Percentiles rank a stretch among this genome's conserved stretches.
Evolutionary conservation across 2,329 filamentous ascomycete species (phyloP).

Genomic region (Alternaria arborescens): DNA sequence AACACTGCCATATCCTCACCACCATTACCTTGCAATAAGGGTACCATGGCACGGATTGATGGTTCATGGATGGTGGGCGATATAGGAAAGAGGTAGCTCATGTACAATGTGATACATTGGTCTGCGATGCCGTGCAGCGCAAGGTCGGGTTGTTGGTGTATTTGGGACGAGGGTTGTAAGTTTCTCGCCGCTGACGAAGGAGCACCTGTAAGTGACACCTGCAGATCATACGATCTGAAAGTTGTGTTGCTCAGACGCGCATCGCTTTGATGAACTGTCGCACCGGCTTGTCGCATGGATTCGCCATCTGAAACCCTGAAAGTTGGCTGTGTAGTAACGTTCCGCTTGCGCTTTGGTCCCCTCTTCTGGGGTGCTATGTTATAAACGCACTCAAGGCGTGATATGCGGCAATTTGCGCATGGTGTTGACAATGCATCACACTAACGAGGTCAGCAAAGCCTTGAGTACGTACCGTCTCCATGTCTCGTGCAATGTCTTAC

Average conservation of each 20-base stretch:
- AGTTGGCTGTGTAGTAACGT: background rate
- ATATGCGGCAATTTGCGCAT: background rate
- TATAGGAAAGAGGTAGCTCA: background rate
- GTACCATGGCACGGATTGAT: background rate
- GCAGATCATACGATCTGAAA: background rate
- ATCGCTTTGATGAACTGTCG: background rate
- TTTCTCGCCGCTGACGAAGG: background rate
- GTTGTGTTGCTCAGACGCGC: too few relatives aligned
- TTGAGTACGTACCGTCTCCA: background rate
- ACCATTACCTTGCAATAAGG: background rate
- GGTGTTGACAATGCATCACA: background rate
- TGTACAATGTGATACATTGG: background rate
- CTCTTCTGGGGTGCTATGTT: slow-evolving; percentile 1
- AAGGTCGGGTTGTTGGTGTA: background rate
- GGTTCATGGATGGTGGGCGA: background rate
- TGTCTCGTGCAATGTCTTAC: background rate
- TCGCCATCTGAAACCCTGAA: background rate
- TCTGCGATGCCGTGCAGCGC: background rate
- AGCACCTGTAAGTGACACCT: background rate
- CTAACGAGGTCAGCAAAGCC: background rate
- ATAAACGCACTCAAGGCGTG: background rate
- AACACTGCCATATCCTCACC: background rate
- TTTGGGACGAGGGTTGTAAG: background rate
- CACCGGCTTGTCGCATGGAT: background rate
- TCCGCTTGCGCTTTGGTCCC: background rate